A percentile compares a stretch with the other conserved stretches of the same genome.
phyloP scores from a whole-genome alignment of 2,329 filamentous ascomycete genomes.

The Coleophoma crateriformis region DNA sequence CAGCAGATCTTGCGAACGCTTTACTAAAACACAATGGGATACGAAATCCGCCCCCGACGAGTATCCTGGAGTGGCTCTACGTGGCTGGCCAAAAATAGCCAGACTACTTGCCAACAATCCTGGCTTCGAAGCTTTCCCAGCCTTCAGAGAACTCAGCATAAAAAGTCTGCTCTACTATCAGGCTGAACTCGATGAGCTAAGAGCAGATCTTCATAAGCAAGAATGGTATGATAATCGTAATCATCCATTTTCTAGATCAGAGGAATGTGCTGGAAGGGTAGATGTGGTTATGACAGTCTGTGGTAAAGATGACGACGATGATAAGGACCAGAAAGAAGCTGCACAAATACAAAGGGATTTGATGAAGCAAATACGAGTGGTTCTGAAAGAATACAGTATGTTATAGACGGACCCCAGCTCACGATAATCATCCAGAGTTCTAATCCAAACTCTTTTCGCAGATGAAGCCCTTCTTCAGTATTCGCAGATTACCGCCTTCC shows the following conservation, averaged over 20 bases:
- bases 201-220: not conserved
- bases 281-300: no score
- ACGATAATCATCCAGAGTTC: no score
- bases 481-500: not conserved
- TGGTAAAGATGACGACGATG: no score
- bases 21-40: no score
- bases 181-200: not conserved
- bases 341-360: no score
- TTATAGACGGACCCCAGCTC: no score
- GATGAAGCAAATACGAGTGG: not conserved
- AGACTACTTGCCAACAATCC: not conserved
- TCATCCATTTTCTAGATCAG: no score
- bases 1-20: no score
- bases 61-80: not conserved
- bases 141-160: not conserved
- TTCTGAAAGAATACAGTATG: slow-evolving; percentile 1
- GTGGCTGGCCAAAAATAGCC: not conserved
- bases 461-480: not conserved
- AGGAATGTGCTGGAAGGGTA: no score
- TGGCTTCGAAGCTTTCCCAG: not conserved
- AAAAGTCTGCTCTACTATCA: slow-evolving; percentile 1
- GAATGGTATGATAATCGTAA: not conserved
- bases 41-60: not conserved
- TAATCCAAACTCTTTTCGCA: not conserved
- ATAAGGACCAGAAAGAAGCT: no score